Evolutionary conservation across 352 stramenopile species (phyloP).

Genomic region (Phytophthora cryptogea): DNA sequence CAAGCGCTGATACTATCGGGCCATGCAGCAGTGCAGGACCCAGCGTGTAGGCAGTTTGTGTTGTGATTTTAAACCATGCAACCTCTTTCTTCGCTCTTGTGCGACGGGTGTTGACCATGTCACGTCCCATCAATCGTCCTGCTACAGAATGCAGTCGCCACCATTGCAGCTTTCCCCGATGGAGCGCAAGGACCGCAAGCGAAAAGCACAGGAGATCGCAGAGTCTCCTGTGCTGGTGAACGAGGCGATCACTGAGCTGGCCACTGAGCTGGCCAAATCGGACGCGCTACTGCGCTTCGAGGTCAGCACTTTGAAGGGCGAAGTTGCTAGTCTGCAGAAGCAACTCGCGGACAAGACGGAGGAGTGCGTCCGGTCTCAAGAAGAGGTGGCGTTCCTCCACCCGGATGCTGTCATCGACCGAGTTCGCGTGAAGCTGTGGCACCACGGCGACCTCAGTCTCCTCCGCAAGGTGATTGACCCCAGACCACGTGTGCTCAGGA

Average conservation of each 20-base stretch:
- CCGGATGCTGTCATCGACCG: conserved; percentile 34
- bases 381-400: conserved; percentile 18
- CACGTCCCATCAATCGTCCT: conserved; percentile 7
- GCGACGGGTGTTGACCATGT: conserved; percentile 9
- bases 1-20: too few species aligned
- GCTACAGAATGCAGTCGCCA: neutral
- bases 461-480: conserved; percentile 27
- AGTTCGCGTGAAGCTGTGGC: conserved; percentile 27
- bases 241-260: conserved; percentile 26
- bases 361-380: conserved; percentile 10
- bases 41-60: too few species aligned
- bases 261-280: conserved; percentile 6
- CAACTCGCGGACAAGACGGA: conserved; percentile 21
- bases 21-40: too few species aligned
- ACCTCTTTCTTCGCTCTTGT: too few species aligned
- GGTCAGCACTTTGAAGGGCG: conserved; percentile 20
- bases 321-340: conserved; percentile 22
- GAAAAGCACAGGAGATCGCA: conserved; percentile 20
- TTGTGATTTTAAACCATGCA: too few species aligned
- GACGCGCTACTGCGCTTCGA: conserved; percentile 15
- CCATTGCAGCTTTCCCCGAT: conserved; percentile 6
- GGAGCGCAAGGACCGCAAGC: conserved; percentile 31
- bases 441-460: conserved; percentile 30
- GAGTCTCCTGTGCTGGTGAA: conserved; percentile 18
- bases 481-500: conserved; percentile 11